Conservation (phyloP, 768 basidiomycete species). For the Vararia minispora region DNA sequence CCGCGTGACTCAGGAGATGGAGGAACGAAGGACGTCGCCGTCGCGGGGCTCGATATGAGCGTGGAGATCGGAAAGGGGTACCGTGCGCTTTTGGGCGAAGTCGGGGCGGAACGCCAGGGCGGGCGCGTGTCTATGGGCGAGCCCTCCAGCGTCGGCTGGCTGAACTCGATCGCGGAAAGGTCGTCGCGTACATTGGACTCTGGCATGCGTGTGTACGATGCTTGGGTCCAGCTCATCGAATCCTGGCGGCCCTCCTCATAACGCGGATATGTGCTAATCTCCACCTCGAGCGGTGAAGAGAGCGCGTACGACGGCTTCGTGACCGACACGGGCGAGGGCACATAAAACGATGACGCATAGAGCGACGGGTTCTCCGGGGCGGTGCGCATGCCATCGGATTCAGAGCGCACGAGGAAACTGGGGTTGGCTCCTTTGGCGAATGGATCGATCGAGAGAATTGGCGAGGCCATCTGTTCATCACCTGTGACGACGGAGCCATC, state of each 20-base stretch:
- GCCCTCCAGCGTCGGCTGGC: conserved; percentile 4
- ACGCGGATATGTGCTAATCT: conserved; percentile 12
- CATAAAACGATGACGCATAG: conserved; percentile 7
- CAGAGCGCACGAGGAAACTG: conserved; percentile 12
- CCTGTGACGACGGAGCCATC: conserved; percentile 9
- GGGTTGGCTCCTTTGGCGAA: conserved; percentile 7
- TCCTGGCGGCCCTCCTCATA: conserved; percentile 11
- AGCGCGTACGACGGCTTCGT: conserved; percentile 10
- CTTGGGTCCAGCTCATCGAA: conserved; percentile 14
- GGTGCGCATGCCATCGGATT: conserved; percentile 14
- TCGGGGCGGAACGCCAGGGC: conserved; percentile 2
- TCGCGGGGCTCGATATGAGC: conserved; percentile 17
- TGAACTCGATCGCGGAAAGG: too few relatives aligned
- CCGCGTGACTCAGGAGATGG: conserved; percentile 9
- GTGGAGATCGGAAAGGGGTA: conserved; percentile 11
- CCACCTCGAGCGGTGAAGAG: conserved; percentile 12
- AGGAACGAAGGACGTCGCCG: conserved; percentile 19
- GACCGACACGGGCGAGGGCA: conserved; percentile 8
- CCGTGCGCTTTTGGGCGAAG: conserved; percentile 1
- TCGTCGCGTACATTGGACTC: too few relatives aligned
- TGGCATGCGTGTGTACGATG: too few relatives aligned
- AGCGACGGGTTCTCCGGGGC: conserved; percentile 11
- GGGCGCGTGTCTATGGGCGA: conserved; percentile 10
- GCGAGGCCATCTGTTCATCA: conserved; percentile 3
- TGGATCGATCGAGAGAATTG: conserved; percentile 8